Base-by-base conservation (phyloP, 108 stramenopile species). In the Cylindrotheca closterium region DNA sequence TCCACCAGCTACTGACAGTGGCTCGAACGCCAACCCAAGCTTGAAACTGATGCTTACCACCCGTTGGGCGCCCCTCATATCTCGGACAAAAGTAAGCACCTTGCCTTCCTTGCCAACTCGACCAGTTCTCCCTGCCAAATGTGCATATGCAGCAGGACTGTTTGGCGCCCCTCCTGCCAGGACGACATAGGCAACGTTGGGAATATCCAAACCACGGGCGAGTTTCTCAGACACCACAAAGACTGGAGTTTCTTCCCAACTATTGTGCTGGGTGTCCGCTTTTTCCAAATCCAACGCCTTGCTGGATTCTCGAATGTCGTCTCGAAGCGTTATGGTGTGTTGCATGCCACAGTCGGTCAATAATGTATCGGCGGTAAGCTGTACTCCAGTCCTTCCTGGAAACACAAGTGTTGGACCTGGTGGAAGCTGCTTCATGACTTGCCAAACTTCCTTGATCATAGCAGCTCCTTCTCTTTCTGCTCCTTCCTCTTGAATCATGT, bases 61-160 rank as follows among this genome's bases (percentile, higher is more conserved):
- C 10, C 37, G 37, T 10, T 42, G 7, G 7, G 37, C 37, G 37
- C 15, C 37, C 68, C 15, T 42, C 37, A 42, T 42, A 42, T 42
- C 37, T 42, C 15, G 7, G 37, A 42, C 37, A 30, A 85, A 65
- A n/a, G 82, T 81, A 10, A 84, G 69, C 0, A 76, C 78, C 32
- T 65, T 71, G 4, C 88, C 88, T 23, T 45, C n/a, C 19, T 56
- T 24, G 26, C 79, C 73, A 48, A 58, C 70, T 22, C 88, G 56
- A 30, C 85, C 88, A n/a, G 88, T 90, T 3, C 88, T 73, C 25
- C 88, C 88, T 1, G 85, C 77, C 73, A 86, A 73, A 60, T 90
- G 88, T 4, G 84, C 63, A 58, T 90, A 90, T 3, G 75, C 81
- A 2, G 85, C 85, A 3, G 83, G 76, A 72, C 81, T 83, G 0